Conservation (phyloP, 2,329 filamentous ascomycete species). For the Paraconiothyrium brasiliense region DNA sequence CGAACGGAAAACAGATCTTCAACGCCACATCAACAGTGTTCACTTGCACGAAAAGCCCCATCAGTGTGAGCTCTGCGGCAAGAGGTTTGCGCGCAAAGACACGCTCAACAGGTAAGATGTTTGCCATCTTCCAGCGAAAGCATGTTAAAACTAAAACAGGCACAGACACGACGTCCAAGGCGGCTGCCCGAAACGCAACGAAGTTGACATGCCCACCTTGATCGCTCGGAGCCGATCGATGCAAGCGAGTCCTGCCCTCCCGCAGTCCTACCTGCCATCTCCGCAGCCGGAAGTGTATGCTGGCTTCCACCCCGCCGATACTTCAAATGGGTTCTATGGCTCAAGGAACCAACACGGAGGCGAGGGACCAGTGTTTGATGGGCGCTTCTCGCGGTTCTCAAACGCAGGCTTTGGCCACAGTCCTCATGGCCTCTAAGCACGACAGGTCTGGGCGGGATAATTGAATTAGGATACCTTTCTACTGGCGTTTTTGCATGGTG, state of each 20-base stretch:
- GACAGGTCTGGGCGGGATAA: conserved; percentile 1
- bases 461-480: conserved; percentile 1
- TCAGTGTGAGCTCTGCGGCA: conserved; percentile 74
- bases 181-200: conserved; percentile 71
- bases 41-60: conserved; percentile 78
- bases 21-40: conserved; percentile 67
- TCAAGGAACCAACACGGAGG: neutral
- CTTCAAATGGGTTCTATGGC: conserved; percentile 7
- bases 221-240: conserved; percentile 28
- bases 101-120: conserved; percentile 77
- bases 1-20: conserved; percentile 82
- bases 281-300: conserved; percentile 26
- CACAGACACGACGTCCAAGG: conserved; percentile 75
- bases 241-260: conserved; percentile 17
- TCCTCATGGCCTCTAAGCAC: conserved; percentile 20
- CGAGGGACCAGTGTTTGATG: conserved; percentile 9
- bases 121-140: neutral
- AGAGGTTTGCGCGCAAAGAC: conserved; percentile 81
- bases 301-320: conserved; percentile 14
- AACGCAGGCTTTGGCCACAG: conserved; percentile 25
- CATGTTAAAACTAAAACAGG: conserved; percentile 27
- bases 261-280: conserved; percentile 22
- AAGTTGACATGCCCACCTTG: conserved; percentile 27
- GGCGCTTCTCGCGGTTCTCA: conserved; percentile 23
- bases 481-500: conserved; percentile 1